A percentile compares a stretch with the other conserved stretches of the same genome.
Evolutionary conservation across 169 alveolate species (phyloP).

Genomic region (Amoebophrya sp.): DNA sequence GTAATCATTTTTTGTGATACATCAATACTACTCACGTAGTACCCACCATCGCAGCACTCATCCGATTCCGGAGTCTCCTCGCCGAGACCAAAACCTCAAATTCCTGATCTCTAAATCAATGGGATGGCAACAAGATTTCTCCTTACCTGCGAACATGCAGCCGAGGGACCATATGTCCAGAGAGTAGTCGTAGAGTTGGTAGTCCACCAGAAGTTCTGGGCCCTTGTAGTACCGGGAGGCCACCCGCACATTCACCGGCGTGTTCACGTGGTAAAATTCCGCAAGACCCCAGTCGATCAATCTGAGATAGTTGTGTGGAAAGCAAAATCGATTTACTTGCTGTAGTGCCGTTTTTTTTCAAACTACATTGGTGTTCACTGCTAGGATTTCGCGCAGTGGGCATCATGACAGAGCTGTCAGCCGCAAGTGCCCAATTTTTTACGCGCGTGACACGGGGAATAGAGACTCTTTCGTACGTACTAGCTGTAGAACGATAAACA

Average conservation of each 20-base stretch:
- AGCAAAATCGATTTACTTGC: background rate
- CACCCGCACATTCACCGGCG: constrained; percentile 93
- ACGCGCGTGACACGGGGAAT: background rate
- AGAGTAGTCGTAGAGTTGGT: constrained; percentile 90
- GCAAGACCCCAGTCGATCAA: constrained; percentile 99
- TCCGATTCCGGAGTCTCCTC: no score
- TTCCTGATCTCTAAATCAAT: no score
- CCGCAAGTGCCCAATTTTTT: background rate
- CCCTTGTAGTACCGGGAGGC: constrained; percentile 94
- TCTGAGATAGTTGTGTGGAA: constrained; percentile 70
- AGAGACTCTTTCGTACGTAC: background rate
- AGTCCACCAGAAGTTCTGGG: constrained; percentile 95
- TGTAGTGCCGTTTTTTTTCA: no score
- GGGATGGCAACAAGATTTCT: no score
- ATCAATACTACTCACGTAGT: no score
- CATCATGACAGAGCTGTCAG: background rate
- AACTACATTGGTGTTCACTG: no score
- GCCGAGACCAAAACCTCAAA: no score
- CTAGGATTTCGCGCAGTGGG: background rate
- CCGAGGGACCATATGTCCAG: constrained; percentile 98
- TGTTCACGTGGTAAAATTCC: constrained; percentile 93
- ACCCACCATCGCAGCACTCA: no score
- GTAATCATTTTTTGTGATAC: no score
- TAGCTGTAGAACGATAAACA: background rate
- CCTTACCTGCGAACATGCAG: constrained; percentile 91